Evolutionary conservation across 139 green algal species (phyloP).

Genomic region (Pycnococcus provasolii): DNA sequence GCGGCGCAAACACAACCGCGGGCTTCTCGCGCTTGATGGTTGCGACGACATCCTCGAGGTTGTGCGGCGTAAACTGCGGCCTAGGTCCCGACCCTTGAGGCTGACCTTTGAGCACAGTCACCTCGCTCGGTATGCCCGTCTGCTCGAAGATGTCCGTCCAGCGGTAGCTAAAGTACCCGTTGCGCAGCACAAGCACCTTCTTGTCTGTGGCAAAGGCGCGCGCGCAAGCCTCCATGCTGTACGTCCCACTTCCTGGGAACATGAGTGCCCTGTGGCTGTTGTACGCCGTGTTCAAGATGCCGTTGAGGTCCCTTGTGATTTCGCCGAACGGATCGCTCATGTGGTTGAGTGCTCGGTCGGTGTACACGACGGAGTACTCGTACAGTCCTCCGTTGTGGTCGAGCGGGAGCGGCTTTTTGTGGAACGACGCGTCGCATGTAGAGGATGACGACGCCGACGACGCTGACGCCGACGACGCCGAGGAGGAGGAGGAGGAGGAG

Average conservation of each 20-base stretch:
- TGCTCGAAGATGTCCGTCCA: constrained; percentile 30
- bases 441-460: too few relatives aligned
- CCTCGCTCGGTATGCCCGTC: background rate
- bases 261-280: background rate
- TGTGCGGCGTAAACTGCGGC: background rate
- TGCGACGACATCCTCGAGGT: constrained; percentile 6
- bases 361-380: constrained; percentile 33
- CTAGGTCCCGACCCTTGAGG: background rate
- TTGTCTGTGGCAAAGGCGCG: constrained; percentile 1
- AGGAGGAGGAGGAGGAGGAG: too few relatives aligned
- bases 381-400: constrained; percentile 11
- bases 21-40: constrained; percentile 19
- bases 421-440: background rate
- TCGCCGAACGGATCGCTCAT: constrained; percentile 26
- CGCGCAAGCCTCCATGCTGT: background rate
- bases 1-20: constrained; percentile 21
- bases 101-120: background rate
- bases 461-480: too few relatives aligned
- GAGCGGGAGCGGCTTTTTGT: constrained; percentile 14
- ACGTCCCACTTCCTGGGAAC: background rate
- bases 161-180: constrained; percentile 25
- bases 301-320: background rate
- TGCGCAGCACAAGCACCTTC: constrained; percentile 17
- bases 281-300: background rate
- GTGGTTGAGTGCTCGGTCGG: constrained; percentile 27